These are phyloP conservation scores for Phyllachora maydis DNA, from an alignment of 2,329 filamentous ascomycete genomes.

Conservation along the genomic window DNA sequence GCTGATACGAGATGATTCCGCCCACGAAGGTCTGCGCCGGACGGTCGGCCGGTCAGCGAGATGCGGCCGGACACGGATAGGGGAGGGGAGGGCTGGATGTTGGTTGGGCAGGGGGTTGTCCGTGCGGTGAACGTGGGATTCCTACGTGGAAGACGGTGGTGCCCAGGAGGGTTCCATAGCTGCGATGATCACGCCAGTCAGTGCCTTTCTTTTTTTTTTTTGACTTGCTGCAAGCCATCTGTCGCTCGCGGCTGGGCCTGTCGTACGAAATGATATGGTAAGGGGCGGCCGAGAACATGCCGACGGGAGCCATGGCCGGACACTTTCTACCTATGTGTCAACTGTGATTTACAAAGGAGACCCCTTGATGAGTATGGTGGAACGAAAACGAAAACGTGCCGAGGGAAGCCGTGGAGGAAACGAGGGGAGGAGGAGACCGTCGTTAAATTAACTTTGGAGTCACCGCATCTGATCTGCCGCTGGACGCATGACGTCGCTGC, in stretches of 20 bases:
- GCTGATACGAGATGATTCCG: slow-evolving; percentile 55
- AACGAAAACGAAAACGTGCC: too few species aligned
- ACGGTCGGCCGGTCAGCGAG: slow-evolving; percentile 5
- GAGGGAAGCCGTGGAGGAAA: too few species aligned
- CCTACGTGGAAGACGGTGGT: slow-evolving; percentile 66
- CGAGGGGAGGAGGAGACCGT: too few species aligned
- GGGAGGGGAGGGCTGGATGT: not conserved
- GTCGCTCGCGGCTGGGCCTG: too few species aligned
- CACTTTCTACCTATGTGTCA: too few species aligned
- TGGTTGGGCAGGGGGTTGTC: not conserved
- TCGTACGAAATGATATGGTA: slow-evolving; percentile 58
- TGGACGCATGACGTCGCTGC: too few species aligned
- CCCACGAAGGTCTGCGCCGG: slow-evolving; percentile 47
- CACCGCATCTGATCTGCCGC: too few species aligned
- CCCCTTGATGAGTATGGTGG: too few species aligned
- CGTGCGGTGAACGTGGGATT: not conserved
- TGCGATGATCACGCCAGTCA: slow-evolving; percentile 13
- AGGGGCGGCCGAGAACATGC: slow-evolving; percentile 42
- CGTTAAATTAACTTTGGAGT: too few species aligned
- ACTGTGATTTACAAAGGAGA: too few species aligned
- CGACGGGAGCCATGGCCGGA: too few species aligned
- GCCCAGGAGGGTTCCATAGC: slow-evolving; percentile 76
- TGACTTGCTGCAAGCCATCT: too few species aligned
- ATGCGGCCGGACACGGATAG: not conserved
- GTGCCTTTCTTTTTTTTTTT: slow-evolving; percentile 1